Base-by-base conservation (phyloP, 768 basidiomycete genomes). In the Amanita phalloides region DNA sequence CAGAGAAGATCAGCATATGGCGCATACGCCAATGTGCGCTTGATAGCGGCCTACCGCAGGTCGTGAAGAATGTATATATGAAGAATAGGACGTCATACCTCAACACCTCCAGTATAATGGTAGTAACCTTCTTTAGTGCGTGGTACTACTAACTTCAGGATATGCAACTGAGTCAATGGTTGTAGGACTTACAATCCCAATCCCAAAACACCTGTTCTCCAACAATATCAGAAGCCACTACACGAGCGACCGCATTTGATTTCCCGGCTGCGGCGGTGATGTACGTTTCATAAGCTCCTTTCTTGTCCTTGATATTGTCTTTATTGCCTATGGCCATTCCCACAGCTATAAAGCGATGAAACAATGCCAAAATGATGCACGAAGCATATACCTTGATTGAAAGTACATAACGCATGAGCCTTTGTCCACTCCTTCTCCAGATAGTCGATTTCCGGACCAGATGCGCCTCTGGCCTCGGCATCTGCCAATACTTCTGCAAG, bases 41-140 rank as follows among this genome's bases (percentile, higher is more conserved):
- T 84, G 62, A 92, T 79, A 9, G 91, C 93, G 5, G 86, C 76
- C 78, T 82, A 52, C 21, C n/a, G 5, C 45, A 53, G 5, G 25
- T 17, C 17, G 30, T 39, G 36, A 39, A 23, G 10, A 50, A 21
- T 32, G 11, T 52, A 42, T 39, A 35, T 23, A 35, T 44, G 48
- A 5, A 43, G 25, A 41, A 52, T 14, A 23, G 41, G 2, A 56
- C 21, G 5, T 53, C 62, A 21, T 37, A 79, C 82, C 59, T 85
- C 82, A 44, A 91, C 68, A 11, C 92, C 92, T 6, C 89, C 81
- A 26, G 81, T 81, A 57, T 84, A 89, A 64, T 90, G 90, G 60
- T 94, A 89, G 64, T 90, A 94, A 11, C 93, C 93, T 71, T 95
- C 92, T 25, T 83, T 78, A 0, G 92, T 96, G 26, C 90, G 79